Percentiles rank a stretch among this genome's conserved stretches.
Evolutionary conservation across 164 flowering plant genomes (phyloP).

Genomic region (Dillenia suffruticosa): DNA sequence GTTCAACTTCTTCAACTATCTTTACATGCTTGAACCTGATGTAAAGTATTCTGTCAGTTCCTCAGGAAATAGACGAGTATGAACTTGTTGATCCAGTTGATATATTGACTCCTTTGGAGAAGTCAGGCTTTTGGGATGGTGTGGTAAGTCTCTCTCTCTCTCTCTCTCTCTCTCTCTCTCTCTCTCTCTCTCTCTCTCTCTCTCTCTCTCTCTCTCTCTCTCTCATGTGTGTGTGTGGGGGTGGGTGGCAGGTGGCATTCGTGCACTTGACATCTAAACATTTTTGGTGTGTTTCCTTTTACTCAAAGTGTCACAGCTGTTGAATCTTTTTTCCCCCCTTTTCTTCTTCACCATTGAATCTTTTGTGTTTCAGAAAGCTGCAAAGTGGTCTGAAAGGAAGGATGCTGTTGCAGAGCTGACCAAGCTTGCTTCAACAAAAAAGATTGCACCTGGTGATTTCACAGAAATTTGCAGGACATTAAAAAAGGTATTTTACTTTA

Average conservation of each 20-base stretch:
- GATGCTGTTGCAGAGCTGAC: constrained; percentile 95
- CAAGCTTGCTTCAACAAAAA: constrained; percentile 88
- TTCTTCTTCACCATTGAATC: no score
- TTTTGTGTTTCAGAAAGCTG: constrained; percentile 62
- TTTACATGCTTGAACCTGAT: constrained; percentile 6
- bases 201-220: constrained; percentile 3
- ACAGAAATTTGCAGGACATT: constrained; percentile 82
- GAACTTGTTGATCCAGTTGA: constrained; percentile 99
- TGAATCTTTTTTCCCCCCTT: no score
- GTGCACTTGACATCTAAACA: no score
- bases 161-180: constrained; percentile 7
- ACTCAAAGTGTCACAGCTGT: no score
- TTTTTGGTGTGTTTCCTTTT: no score
- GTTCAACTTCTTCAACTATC: no score
- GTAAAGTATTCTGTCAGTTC: constrained; percentile 42
- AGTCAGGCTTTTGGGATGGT: constrained; percentile 99
- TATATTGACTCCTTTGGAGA: constrained; percentile 87
- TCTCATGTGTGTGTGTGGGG: background rate
- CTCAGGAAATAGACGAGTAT: constrained; percentile 94
- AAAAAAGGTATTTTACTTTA: constrained; percentile 60
- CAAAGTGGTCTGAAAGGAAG: constrained; percentile 96
- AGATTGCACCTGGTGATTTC: constrained; percentile 95
- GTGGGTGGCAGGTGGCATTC: no score
- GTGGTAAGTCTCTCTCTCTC: constrained; percentile 61
- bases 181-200: constrained; percentile 7